These are phyloP conservation scores for Dryas alaskensis DNA, from an alignment of 306 rosid genomes.

Conservation along the genomic window DNA sequence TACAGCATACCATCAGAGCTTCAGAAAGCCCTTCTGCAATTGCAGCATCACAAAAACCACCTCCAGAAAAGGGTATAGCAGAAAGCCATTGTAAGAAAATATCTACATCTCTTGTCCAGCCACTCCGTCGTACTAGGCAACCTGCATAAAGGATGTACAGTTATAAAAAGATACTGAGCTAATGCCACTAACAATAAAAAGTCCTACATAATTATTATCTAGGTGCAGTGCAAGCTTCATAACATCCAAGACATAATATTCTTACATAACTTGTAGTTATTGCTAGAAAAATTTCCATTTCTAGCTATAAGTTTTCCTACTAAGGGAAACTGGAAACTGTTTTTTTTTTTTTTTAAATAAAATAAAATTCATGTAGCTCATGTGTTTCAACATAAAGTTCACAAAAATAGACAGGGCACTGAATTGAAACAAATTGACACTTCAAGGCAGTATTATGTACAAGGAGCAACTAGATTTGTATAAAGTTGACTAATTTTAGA, in stretches of 20 bases:
- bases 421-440: background rate
- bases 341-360: background rate
- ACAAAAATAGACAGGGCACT: background rate
- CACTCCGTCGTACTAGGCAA: conserved; percentile 77
- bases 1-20: conserved; percentile 75
- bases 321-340: background rate
- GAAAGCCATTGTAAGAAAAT: conserved; percentile 71
- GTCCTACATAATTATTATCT: background rate
- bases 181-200: background rate
- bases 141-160: conserved; percentile 46
- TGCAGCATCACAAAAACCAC: conserved; percentile 91
- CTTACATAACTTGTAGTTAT: background rate
- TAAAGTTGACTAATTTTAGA: background rate
- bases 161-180: conserved; percentile 12
- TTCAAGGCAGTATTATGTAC: background rate
- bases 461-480: background rate
- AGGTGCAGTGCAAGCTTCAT: background rate
- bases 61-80: conserved; percentile 75
- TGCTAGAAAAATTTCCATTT: background rate
- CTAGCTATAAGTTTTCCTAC: background rate
- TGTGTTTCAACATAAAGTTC: background rate
- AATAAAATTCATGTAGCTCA: background rate
- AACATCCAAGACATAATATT: background rate
- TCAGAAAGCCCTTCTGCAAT: conserved; percentile 98
- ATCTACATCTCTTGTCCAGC: conserved; percentile 89